Percentiles rank a stretch among this genome's conserved stretches.
phyloP scores from a whole-genome alignment of 257 asterid genomes.

The Fraxinus cuspidata region DNA sequence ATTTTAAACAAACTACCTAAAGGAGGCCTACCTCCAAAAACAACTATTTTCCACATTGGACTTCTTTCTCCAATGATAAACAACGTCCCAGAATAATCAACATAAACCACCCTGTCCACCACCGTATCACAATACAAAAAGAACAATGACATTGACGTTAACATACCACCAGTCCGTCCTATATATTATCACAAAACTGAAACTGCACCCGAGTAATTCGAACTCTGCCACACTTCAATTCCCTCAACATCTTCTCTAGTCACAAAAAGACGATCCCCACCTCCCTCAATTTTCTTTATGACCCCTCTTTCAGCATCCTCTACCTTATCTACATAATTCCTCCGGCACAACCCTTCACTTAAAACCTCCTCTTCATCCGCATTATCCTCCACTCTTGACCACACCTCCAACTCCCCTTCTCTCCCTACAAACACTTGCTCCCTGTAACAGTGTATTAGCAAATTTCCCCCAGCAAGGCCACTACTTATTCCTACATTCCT shows the following conservation, averaged over 20 bases:
- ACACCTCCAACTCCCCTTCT: conserved; percentile 86
- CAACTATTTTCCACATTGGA: not conserved
- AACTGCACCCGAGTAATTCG: conserved; percentile 54
- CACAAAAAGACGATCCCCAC: conserved; percentile 84
- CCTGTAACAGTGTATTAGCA: conserved; percentile 61
- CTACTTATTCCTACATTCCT: conserved; percentile 51
- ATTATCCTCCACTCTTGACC: conserved; percentile 63
- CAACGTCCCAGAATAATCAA: not conserved
- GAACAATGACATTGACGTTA: not conserved
- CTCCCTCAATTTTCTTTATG: conserved; percentile 82
- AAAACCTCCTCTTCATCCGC: conserved; percentile 38
- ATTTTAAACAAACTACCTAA: not conserved
- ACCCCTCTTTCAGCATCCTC: conserved; percentile 74
- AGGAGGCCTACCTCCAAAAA: not conserved
- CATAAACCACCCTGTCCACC: not conserved
- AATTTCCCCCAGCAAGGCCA: conserved; percentile 36
- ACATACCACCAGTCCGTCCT: not conserved
- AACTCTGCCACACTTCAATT: conserved; percentile 95
- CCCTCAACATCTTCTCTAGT: conserved; percentile 81
- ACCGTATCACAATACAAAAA: not conserved
- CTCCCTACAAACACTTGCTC: conserved; percentile 83
- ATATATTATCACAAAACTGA: conserved; percentile 41
- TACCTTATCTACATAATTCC: conserved; percentile 77
- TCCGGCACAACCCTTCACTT: conserved; percentile 63
- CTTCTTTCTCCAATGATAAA: not conserved